Conservation (phyloP, 2,329 filamentous ascomycete genomes). For the Lachnellula suecica region DNA sequence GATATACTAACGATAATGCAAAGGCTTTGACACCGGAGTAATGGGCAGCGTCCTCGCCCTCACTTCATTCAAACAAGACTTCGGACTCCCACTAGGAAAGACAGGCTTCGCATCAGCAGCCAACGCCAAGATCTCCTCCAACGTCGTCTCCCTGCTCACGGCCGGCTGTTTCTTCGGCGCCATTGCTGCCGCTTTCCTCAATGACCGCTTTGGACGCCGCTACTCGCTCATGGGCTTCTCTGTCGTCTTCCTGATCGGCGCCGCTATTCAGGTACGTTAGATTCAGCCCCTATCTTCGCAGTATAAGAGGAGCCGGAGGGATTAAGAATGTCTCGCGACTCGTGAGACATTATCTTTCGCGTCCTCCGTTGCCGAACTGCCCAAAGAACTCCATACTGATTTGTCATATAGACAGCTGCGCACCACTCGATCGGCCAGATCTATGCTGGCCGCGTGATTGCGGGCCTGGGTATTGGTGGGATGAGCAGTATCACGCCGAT, state of each 20-base stretch:
- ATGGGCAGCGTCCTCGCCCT: slow-evolving; percentile 27
- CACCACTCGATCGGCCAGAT: slow-evolving; percentile 19
- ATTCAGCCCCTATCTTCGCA: too few relatives aligned
- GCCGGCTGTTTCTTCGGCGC: slow-evolving; percentile 52
- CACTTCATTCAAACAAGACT: slow-evolving; percentile 24
- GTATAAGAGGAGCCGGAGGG: too few relatives aligned
- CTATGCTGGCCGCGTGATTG: slow-evolving; percentile 23
- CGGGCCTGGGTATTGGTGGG: slow-evolving; percentile 42
- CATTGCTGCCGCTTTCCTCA: slow-evolving; percentile 47
- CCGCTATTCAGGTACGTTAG: slow-evolving; percentile 18
- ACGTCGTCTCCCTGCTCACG: slow-evolving; percentile 50
- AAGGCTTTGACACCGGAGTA: slow-evolving; percentile 28
- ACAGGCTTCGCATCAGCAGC: slow-evolving; percentile 16
- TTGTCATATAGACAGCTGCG: slow-evolving; percentile 10
- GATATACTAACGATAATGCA: not conserved
- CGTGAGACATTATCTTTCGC: too few relatives aligned
- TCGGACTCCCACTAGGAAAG: slow-evolving; percentile 19
- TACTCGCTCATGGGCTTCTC: slow-evolving; percentile 44
- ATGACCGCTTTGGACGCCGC: slow-evolving; percentile 44
- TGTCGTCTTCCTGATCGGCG: slow-evolving; percentile 37
- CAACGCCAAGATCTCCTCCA: slow-evolving; percentile 25
- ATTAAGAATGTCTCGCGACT: too few relatives aligned
- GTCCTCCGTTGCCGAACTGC: too few relatives aligned
- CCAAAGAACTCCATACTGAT: too few relatives aligned
- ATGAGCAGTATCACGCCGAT: slow-evolving; percentile 46